phyloP scores from a whole-genome alignment of 495 filamentous ascomycete genomes.

The Sabuloglossum arenarium region DNA sequence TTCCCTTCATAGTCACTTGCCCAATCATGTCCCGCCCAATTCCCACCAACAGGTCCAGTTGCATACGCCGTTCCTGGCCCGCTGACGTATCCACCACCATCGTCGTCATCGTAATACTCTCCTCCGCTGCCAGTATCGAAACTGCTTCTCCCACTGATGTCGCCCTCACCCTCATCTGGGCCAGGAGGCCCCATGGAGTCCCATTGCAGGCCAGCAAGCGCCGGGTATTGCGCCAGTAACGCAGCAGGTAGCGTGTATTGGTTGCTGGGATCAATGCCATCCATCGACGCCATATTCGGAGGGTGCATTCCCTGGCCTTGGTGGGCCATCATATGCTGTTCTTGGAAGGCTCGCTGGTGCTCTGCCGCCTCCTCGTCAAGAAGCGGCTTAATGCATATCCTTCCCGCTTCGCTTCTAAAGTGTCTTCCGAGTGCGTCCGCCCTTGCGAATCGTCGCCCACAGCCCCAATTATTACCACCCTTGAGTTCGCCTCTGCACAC shows the following conservation, averaged over 20 bases:
- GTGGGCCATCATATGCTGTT: constrained; percentile 37
- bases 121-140: constrained; percentile 72
- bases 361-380: constrained; percentile 78
- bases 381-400: constrained; percentile 88
- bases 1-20: constrained; percentile 13
- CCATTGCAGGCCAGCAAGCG: constrained; percentile 69
- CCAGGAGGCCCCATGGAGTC: constrained; percentile 29
- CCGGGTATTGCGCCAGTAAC: constrained; percentile 78
- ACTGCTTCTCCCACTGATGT: constrained; percentile 62
- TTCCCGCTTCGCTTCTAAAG: constrained; percentile 86
- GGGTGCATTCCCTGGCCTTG: constrained; percentile 11
- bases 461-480: constrained; percentile 71
- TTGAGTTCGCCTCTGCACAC: constrained; percentile 83
- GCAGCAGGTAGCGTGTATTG: constrained; percentile 56
- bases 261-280: constrained; percentile 21
- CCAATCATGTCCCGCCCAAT: constrained; percentile 8
- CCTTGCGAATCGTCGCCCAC: constrained; percentile 78
- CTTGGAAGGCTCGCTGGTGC: constrained; percentile 41
- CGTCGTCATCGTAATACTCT: constrained; percentile 29
- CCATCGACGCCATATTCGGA: constrained; percentile 14
- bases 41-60: not conserved
- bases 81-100: constrained; percentile 16
- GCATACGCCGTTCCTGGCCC: constrained; percentile 14
- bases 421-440: constrained; percentile 93
- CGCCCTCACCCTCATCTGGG: constrained; percentile 37